Conservation (phyloP, 2,329 filamentous ascomycete species). For the Fusarium sp. region DNA sequence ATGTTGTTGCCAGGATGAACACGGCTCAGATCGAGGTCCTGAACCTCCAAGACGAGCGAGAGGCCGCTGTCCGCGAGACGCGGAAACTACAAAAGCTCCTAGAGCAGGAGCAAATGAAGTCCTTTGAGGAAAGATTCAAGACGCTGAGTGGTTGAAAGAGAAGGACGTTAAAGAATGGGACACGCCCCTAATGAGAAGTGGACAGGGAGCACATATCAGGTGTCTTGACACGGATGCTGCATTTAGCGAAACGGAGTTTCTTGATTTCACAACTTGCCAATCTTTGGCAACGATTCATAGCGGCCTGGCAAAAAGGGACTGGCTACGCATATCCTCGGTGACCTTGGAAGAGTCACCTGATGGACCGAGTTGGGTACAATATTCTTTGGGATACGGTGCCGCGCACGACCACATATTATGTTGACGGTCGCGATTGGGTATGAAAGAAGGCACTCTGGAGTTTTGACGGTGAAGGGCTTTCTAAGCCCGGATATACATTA, state of each 20-base stretch:
- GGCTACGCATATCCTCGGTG: conserved; percentile 15
- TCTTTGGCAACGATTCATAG: conserved; percentile 27
- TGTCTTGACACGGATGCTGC: conserved; percentile 41
- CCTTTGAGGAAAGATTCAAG: conserved; percentile 55
- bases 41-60: conserved; percentile 80
- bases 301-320: conserved; percentile 19
- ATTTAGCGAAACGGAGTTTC: conserved; percentile 56
- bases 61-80: conserved; percentile 80
- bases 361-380: conserved; percentile 24
- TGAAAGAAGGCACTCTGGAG: conserved; percentile 20
- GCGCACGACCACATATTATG: conserved; percentile 15
- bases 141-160: conserved; percentile 46
- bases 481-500: conserved; percentile 21
- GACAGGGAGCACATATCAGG: conserved; percentile 26
- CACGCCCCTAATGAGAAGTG: conserved; percentile 22
- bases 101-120: conserved; percentile 70
- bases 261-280: conserved; percentile 42
- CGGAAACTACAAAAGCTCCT: conserved; percentile 76
- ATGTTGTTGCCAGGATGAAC: conserved; percentile 85
- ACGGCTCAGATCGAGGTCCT: conserved; percentile 85
- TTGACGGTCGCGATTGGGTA: conserved; percentile 30
- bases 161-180: conserved; percentile 3
- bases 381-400: conserved; percentile 23
- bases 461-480: conserved; percentile 7
- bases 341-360: conserved; percentile 24